Conservation (phyloP, 169 alveolate species). For the Fabrea salina region DNA sequence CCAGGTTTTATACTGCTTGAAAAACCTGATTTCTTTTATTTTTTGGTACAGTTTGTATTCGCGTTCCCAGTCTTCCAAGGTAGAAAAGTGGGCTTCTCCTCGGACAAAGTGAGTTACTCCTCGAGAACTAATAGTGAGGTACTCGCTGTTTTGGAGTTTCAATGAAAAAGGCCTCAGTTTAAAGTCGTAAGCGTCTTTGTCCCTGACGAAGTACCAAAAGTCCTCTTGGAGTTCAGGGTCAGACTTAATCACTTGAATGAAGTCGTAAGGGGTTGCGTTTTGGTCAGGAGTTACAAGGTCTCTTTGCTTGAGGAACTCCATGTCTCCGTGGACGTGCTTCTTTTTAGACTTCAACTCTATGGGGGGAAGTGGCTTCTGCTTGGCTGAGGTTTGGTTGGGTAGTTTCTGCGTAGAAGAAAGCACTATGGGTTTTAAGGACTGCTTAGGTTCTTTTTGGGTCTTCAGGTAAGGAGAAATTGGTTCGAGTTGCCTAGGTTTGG, state of each 20-base stretch:
- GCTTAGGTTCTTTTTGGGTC: too few relatives aligned
- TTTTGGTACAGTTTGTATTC: conserved; percentile 74
- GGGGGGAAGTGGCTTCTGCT: neutral
- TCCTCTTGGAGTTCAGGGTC: conserved; percentile 69
- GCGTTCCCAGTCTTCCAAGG: conserved; percentile 84
- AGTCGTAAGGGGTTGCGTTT: conserved; percentile 63
- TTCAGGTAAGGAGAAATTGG: conserved; percentile 9
- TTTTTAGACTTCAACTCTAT: neutral
- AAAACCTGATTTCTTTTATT: conserved; percentile 65
- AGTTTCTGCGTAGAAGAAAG: neutral
- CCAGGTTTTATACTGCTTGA: conserved; percentile 76
- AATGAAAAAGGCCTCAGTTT: conserved; percentile 64
- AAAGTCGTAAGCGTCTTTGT: conserved; percentile 69
- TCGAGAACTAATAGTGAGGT: conserved; percentile 69
- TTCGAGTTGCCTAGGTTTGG: conserved; percentile 16
- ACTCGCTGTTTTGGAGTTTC: conserved; percentile 46
- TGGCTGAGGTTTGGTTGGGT: neutral
- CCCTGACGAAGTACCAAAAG: conserved; percentile 66
- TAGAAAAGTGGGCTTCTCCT: conserved; percentile 58
- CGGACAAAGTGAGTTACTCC: conserved; percentile 70
- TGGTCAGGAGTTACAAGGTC: neutral
- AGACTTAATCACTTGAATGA: conserved; percentile 54
- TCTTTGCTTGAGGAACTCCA: neutral
- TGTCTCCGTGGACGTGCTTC: conserved; percentile 24
- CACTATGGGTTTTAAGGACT: too few relatives aligned